Base-by-base conservation (phyloP, 441 rosid genomes). In the Adansonia gregorii region DNA sequence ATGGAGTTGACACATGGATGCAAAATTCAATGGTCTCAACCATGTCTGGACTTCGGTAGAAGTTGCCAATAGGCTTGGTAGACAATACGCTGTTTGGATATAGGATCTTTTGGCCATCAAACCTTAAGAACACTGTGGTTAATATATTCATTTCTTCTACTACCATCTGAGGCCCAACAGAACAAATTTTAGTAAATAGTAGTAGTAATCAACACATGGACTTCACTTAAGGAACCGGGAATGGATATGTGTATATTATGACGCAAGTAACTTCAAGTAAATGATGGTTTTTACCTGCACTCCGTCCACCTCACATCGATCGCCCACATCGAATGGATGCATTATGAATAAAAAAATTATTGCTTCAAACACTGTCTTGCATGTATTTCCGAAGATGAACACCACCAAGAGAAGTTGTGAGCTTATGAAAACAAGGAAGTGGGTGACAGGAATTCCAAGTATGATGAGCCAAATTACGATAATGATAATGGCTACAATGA, bases 131-230 rank as follows among this genome's bases (percentile, higher is more conserved):
- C 60, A 90, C 88, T 4, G 94, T 91, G 0, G 88, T 85, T 67
- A 90, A 83, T 83, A 91, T 82, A 43, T 89, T 88, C 93, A 92
- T 92, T 79, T 92, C 97, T 80, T 92, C 93, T 35, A 89, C 94
- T 5, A 80, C 48, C 89, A 92, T 55, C 94, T 90, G 88, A 27
- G 17, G 27, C 43, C 19, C 73, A 76, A 70, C 20, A 8, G 68
- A 46, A 49, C 64, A 56, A 12, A 3, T 12, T 41, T 77, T 11
- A 35, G 51, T 22, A 27, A 19, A 43, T 39, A 39, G 9, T 64
- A 35, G 31, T 46, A 35, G 31, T 46, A 49, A 64, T 41, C 20
- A 39, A n/a, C 17, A 39, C 48, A 39, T 39, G 8, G 12, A 35
- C 48, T 27, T 9, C 9, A 60, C 9, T 5, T 8, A 9, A 8